Evolutionary conservation across 257 asterid species (phyloP), one percentile per base, ranked within the genome.

Genomic region (Solanum pennellii): DNA sequence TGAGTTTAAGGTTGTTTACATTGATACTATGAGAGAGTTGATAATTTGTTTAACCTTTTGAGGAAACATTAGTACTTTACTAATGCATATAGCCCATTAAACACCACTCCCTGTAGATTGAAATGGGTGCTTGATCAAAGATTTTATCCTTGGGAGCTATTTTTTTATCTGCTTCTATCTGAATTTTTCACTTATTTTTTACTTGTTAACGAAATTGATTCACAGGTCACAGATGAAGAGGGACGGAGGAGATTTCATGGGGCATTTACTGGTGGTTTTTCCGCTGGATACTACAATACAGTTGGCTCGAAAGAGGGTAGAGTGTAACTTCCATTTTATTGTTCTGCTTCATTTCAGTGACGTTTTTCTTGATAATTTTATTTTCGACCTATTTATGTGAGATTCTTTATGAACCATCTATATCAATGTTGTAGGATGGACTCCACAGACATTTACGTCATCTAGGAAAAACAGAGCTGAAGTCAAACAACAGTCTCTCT

Each of bases 201-300:
- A 8, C 83, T 77, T 29, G 35, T 5, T 47, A 80, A 31, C 3
- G 3, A 60, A 68, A 29, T 31, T 85, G 88, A 72, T 82, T 83
- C 77, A 84, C 92, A 96, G 99, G 99, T 95, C 74, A 92, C 90
- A 45, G 98, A 96, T 89, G 99, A 96, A 89, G 98, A 96, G 89
- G 98, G 99, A 82, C 88, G 98, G 91, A 94, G 99, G 90, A 94
- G 99, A 91, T 96, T 96, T 93, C 99, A 96, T 82, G 99, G 99
- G 86, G 99, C 99, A 56, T 96, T 96, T 91, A 93, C 97, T 84
- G 99, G 99, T 87, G 99, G 99, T 56, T 96, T 52, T 90, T 93
- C 98, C 68, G 98, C 99, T 84, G 99, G 99, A 79, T 96, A 92
- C 88, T 96, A 92, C 90, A 96, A 95, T 87, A 85, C 95, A 33